Evolutionary conservation across 164 flowering plant species (phyloP), one percentile per base, ranked within the genome.

Genomic region (Santalum album): DNA sequence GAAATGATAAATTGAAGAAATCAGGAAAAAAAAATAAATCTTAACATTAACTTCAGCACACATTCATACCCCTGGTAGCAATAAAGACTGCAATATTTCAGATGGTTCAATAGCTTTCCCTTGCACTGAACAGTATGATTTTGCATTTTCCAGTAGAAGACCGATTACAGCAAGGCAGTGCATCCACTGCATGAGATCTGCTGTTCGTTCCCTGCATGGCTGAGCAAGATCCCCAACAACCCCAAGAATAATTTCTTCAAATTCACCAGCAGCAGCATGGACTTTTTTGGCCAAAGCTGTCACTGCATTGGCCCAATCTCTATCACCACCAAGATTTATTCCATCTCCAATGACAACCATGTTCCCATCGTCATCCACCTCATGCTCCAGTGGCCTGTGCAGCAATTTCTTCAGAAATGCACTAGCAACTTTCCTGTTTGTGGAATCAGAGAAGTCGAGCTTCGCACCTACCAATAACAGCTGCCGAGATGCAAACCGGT

Each of bases 201-300:
- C 99, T 44, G 83, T 71, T 72, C 99, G 82, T 66, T 94, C 97
- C 69, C 97, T 72, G 66, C 97, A 90, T 46, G 97, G 90, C 61
- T 51, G 73, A 62, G 95, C 97, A 63, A 94, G 97, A 70, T 87
- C 86, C 64, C 79, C 82, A 14, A 90, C 59, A 27, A 74, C 81
- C 23, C 66, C 57, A 63, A 72, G 64, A 62, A 84, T 60, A 59
- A 85, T 79, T 71, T 82, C 90, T 75, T 84, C 97, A 74, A 85
- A 84, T 66, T 94, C 99, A 36, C 95, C 95, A 57, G 60, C 47
- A 34, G 94, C 74, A 27, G 95, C 80, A 65, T 87, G 92, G 32
- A 94, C 94, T 68, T 80, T 87, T 64, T 62, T 76, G 23, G 78
- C 81, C 61, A 94, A 65, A 22, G 70, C 73, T 32, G 87, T 72